Conservation (phyloP, 192 early-diverging fungal species). For the Podochytrium sp. region DNA sequence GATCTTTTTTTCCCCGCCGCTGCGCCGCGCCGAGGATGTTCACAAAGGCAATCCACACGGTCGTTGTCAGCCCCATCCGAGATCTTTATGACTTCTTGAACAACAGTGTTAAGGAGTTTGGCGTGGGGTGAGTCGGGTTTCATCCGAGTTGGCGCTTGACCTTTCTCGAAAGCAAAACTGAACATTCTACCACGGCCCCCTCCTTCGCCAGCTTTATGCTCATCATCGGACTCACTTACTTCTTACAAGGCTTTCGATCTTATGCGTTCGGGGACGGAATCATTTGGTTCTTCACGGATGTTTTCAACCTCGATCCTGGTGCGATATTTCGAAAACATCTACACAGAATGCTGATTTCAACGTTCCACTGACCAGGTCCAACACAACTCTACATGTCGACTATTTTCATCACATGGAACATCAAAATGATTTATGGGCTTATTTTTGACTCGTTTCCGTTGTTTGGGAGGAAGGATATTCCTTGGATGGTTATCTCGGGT, state of each 20-base stretch:
- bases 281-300: slow-evolving; percentile 32
- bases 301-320: slow-evolving; percentile 24
- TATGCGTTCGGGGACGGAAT: slow-evolving; percentile 40
- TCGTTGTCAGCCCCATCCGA: slow-evolving; percentile 12
- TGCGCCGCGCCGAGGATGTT: too few species aligned
- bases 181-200: too few species aligned
- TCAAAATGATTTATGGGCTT: slow-evolving; percentile 34
- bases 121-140: not conserved
- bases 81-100: slow-evolving; percentile 19
- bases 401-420: slow-evolving; percentile 37
- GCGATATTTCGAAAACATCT: not conserved
- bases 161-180: not conserved
- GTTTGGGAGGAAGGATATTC: slow-evolving; percentile 27
- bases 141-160: not conserved
- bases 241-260: slow-evolving; percentile 36
- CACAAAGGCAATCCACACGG: not conserved
- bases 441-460: slow-evolving; percentile 37
- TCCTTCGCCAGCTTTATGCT: slow-evolving; percentile 29
- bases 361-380: slow-evolving; percentile 9
- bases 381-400: slow-evolving; percentile 31
- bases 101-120: slow-evolving; percentile 12
- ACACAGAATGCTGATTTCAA: too few species aligned
- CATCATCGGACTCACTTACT: slow-evolving; percentile 36
- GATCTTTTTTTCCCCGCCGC: too few species aligned
- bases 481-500: slow-evolving; percentile 28